Evolutionary conservation across 2,329 filamentous ascomycete genomes (phyloP), one percentile per base, ranked within the genome.

Genomic region (Cladophialophora immunda): DNA sequence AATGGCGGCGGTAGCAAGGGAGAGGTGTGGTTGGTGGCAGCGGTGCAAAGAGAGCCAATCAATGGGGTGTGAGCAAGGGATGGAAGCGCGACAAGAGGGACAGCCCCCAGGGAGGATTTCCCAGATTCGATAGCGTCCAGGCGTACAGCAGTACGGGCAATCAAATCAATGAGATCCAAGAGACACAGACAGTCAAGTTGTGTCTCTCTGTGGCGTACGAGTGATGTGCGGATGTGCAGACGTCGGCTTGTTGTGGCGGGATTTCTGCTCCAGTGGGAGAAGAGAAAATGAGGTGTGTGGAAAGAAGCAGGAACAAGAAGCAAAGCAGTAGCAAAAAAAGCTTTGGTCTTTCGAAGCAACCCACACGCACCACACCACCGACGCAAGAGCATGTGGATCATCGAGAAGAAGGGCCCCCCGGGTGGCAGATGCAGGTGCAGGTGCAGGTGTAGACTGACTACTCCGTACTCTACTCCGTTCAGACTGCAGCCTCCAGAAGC

Each of bases 21-120:
- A 59, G 52, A 15, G 34, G 50, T 63, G 56, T 70, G 68, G 66
- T 70, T 70, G 68, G 68, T 68, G 30, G 68, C 60, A 13, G 56
- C 27, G 60, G 64, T 68, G 68, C 62, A 65, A 64, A 66, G 65
- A 62, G 59, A 66, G 38, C 68, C 68, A 70, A 70, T 70, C 65
- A 64, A 54, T 64, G 64, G 58, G 22, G 25, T 50, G 30, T 58
- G 53, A 54, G 65, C 53, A 61, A 70, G 63, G 65, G 59, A 66
- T 61, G 58, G 54, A 58, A 60, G 66, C 68, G 68, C 68, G 68
- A 66, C 64, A 61, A 70, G 53, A 50, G 56, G 56, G 54, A 68
- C 41, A 64, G 67, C 53, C 63, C 65, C 58, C 32, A 56, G 47
- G 36, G 34, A 54, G 61, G 58, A 52, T 30, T 63, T 63, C 62